Evolutionary conservation across 805 yeast species (phyloP).

Genomic region (Zygosaccharomyces bisporus): DNA sequence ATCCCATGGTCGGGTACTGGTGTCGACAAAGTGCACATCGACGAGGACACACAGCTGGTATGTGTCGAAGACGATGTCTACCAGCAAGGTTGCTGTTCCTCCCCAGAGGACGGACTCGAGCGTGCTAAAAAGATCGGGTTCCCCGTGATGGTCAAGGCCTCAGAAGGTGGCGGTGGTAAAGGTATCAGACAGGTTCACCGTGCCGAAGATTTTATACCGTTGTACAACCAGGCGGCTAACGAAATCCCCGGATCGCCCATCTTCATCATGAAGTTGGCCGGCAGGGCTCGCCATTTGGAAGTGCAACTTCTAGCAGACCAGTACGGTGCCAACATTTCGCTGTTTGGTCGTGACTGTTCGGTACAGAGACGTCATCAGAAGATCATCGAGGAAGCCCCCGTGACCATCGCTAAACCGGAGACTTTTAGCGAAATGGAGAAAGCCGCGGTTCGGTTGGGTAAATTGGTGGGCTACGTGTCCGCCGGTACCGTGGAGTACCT

Average conservation of each 20-base stretch:
- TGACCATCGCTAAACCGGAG: conserved; percentile 81
- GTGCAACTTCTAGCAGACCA: conserved; percentile 97
- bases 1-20: conserved; percentile 99
- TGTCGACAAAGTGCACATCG: conserved; percentile 74
- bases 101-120: conserved; percentile 83
- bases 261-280: conserved; percentile 96
- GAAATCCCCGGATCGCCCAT: conserved; percentile 99
- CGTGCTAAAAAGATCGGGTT: conserved; percentile 89
- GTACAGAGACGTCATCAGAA: conserved; percentile 99
- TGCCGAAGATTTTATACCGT: conserved; percentile 69
- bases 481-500: conserved; percentile 99
- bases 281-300: conserved; percentile 96
- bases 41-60: conserved; percentile 68
- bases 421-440: conserved; percentile 91
- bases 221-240: conserved; percentile 90
- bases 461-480: conserved; percentile 94
- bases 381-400: conserved; percentile 99
- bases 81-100: conserved; percentile 78
- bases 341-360: conserved; percentile 98
- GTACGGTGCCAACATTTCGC: conserved; percentile 94
- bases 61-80: conserved; percentile 84
- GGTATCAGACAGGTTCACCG: conserved; percentile 95
- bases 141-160: conserved; percentile 98
- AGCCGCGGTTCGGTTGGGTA: conserved; percentile 96
- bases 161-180: conserved; percentile 99